Conservation (phyloP, 164 flowering plant species). For the Paratinospora sagittata region DNA sequence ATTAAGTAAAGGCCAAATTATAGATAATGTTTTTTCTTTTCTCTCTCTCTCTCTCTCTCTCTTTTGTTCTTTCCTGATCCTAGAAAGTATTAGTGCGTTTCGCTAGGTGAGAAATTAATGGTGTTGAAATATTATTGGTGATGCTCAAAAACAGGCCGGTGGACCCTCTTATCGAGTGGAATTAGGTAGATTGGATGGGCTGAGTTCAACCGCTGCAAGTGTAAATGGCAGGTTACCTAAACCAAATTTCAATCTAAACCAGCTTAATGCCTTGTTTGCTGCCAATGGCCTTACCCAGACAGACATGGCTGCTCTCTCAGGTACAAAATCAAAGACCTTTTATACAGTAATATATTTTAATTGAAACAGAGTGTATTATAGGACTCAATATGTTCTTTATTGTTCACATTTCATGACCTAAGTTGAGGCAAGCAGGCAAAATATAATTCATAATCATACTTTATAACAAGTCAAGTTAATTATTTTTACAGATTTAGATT, state of each 20-base stretch:
- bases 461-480: too few species aligned
- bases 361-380: too few species aligned
- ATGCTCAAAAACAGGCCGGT: conserved; percentile 76
- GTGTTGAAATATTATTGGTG: too few species aligned
- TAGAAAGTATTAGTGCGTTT: neutral
- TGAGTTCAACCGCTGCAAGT: conserved; percentile 45
- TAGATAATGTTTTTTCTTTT: too few species aligned
- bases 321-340: neutral
- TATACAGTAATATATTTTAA: too few species aligned
- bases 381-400: too few species aligned
- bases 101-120: neutral
- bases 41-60: too few species aligned
- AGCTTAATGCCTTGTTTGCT: conserved; percentile 64
- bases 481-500: too few species aligned
- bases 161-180: conserved; percentile 82
- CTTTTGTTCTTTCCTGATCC: neutral
- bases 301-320: conserved; percentile 72
- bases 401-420: too few species aligned
- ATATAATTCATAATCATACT: too few species aligned
- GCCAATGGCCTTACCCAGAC: conserved; percentile 47
- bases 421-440: too few species aligned
- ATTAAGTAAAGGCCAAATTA: too few species aligned
- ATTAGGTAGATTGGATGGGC: conserved; percentile 74
- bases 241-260: conserved; percentile 50
- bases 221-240: conserved; percentile 64